Conservation (phyloP, 345 rosid species). For the Stellera chamaejasme region DNA sequence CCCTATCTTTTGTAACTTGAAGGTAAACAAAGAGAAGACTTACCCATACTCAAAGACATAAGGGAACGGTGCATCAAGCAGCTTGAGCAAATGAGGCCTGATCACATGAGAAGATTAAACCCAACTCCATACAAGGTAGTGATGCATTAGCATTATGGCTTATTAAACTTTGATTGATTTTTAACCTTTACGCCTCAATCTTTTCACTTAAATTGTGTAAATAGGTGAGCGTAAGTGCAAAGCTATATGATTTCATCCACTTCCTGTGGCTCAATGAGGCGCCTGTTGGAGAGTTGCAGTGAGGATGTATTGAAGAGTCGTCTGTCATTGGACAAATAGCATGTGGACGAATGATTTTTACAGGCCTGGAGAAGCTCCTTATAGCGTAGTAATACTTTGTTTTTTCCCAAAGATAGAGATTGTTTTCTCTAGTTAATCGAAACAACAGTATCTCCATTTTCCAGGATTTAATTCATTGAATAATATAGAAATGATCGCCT, state of each 20-base stretch:
- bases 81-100: conserved; percentile 83
- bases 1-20: conserved; percentile 12
- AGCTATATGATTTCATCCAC: conserved; percentile 88
- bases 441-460: too few relatives aligned
- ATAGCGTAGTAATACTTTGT: too few relatives aligned
- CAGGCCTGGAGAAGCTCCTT: conserved; percentile 16
- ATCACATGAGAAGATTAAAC: conserved; percentile 89
- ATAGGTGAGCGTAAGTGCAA: conserved; percentile 88
- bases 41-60: conserved; percentile 57
- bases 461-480: too few relatives aligned
- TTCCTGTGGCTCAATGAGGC: conserved; percentile 98
- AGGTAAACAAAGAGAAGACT: conserved; percentile 58
- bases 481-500: too few relatives aligned
- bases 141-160: background rate
- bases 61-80: conserved; percentile 79
- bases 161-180: background rate
- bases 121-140: conserved; percentile 94
- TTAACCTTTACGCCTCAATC: background rate
- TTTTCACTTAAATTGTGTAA: background rate
- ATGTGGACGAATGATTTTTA: conserved; percentile 11
- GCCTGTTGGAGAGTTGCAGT: conserved; percentile 92
- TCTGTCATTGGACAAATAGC: conserved; percentile 14
- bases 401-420: too few relatives aligned
- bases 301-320: conserved; percentile 4
- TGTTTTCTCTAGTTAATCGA: too few relatives aligned